These are phyloP conservation scores for Tremella mesenterica DNA, from an alignment of 768 basidiomycete species.

Conservation along the genomic window DNA sequence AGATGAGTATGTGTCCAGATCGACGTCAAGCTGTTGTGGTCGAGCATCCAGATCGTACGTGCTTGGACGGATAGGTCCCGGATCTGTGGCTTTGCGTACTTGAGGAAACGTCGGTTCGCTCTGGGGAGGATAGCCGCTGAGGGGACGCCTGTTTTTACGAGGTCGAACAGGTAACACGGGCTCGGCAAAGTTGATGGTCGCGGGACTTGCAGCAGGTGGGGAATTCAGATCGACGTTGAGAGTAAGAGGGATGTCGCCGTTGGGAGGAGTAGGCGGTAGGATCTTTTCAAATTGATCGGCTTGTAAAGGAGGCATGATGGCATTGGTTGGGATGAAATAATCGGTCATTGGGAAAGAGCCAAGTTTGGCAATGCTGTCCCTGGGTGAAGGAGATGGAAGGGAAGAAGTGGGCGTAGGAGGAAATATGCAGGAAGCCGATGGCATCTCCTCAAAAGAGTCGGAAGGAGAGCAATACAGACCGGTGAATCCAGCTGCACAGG, in stretches of 20 bases:
- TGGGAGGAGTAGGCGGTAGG: constrained; percentile 2
- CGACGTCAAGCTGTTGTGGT: constrained; percentile 22
- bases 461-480: no score
- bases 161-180: constrained; percentile 15
- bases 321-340: no score
- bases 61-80: constrained; percentile 8
- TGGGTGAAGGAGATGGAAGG: background rate
- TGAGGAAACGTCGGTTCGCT: constrained; percentile 9
- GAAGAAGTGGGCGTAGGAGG: constrained; percentile 4
- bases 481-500: no score
- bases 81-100: constrained; percentile 30
- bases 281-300: no score
- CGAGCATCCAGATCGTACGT: background rate
- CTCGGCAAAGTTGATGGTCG: constrained; percentile 16
- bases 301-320: no score
- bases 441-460: no score
- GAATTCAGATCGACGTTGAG: constrained; percentile 4
- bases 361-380: background rate
- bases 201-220: constrained; percentile 8
- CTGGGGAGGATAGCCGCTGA: constrained; percentile 22
- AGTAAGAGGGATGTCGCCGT: background rate
- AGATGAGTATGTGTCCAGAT: constrained; percentile 28
- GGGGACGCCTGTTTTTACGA: constrained; percentile 17
- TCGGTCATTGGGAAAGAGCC: background rate
- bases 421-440: no score